Evolutionary conservation across 2,329 filamentous ascomycete species (phyloP).

Genomic region (Claviceps capensis): DNA sequence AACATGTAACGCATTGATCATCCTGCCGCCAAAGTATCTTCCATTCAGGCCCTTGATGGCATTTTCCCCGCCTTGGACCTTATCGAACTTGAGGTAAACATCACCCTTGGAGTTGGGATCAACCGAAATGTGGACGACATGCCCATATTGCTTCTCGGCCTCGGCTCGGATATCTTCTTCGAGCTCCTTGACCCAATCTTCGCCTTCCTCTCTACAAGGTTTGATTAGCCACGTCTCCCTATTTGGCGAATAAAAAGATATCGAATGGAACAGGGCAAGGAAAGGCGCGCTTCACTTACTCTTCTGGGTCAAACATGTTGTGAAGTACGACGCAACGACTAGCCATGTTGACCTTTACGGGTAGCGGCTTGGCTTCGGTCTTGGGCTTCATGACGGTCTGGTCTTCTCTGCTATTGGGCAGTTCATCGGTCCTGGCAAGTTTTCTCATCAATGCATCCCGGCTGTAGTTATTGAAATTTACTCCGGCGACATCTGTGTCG

Average conservation of each 20-base stretch:
- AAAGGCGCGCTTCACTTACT: constrained; percentile 46
- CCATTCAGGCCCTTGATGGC: constrained; percentile 97
- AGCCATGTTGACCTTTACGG: constrained; percentile 79
- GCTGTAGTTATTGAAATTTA: constrained; percentile 99
- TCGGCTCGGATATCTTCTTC: constrained; percentile 88
- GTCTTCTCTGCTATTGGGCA: constrained; percentile 50
- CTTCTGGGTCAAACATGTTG: constrained; percentile 86
- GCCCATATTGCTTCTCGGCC: constrained; percentile 90
- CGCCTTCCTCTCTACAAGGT: constrained; percentile 59
- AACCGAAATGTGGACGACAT: constrained; percentile 91
- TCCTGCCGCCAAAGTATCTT: constrained; percentile 83
- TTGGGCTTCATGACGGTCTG: constrained; percentile 64
- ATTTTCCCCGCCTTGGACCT: constrained; percentile 88
- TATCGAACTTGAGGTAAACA: constrained; percentile 97
- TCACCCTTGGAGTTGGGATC: constrained; percentile 91
- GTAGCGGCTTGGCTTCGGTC: constrained; percentile 63
- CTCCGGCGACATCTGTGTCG: constrained; percentile 92
- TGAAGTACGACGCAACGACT: constrained; percentile 88
- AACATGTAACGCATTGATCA: constrained; percentile 89
- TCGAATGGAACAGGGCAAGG: background rate
- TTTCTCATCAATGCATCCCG: constrained; percentile 98
- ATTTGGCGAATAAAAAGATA: background rate
- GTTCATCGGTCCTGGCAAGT: constrained; percentile 87
- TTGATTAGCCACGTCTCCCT: constrained; percentile 18
- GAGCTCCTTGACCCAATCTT: constrained; percentile 81